phyloP scores from a whole-genome alignment of 2,329 filamentous ascomycete genomes.

The Magnaporthales sp. region DNA sequence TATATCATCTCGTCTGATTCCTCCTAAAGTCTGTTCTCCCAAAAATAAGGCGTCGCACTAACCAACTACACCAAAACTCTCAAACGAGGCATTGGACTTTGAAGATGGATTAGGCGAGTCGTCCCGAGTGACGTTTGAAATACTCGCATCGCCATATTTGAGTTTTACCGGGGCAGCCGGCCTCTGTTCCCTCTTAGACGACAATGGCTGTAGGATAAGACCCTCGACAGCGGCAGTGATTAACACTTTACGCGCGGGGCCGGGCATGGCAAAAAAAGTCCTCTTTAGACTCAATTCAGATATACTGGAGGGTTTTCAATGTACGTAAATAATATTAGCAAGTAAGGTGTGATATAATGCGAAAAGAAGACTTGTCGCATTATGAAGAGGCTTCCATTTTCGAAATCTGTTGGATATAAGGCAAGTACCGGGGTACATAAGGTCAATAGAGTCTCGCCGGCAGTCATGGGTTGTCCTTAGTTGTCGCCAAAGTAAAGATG shows the following conservation, averaged over 20 bases:
- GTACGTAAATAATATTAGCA: background rate
- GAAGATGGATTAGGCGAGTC: constrained; percentile 30
- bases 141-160: constrained; percentile 54
- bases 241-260: constrained; percentile 68
- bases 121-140: constrained; percentile 36
- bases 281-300: background rate
- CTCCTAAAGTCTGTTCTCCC: background rate
- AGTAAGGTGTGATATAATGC: background rate
- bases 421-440: background rate
- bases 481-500: background rate
- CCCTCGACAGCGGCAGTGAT: constrained; percentile 78
- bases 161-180: constrained; percentile 51
- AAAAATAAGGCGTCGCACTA: constrained; percentile 13
- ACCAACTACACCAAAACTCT: constrained; percentile 54
- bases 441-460: background rate
- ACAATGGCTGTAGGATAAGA: constrained; percentile 67
- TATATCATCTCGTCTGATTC: background rate
- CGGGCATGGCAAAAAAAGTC: constrained; percentile 48
- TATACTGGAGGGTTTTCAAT: background rate
- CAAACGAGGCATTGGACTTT: constrained; percentile 41
- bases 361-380: background rate
- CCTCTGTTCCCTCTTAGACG: constrained; percentile 51
- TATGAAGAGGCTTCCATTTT: background rate
- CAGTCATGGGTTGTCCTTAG: background rate
- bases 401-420: background rate